A percentile compares a stretch with the other conserved stretches of the same genome.
phyloP scores from a whole-genome alignment of 2,329 filamentous ascomycete genomes.

The Hypoxylon sp. region DNA sequence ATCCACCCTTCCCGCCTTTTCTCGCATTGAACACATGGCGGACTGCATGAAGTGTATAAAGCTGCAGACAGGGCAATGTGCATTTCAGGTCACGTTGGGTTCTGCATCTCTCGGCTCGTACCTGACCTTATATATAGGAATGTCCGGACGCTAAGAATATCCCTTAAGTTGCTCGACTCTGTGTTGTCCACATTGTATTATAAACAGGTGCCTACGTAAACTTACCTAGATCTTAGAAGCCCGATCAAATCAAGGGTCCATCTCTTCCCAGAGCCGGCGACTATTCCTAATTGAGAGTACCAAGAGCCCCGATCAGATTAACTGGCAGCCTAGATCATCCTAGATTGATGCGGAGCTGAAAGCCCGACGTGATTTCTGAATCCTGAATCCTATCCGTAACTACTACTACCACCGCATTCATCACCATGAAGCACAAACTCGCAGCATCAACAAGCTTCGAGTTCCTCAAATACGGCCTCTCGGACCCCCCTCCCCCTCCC shows the following conservation, averaged over 20 bases:
- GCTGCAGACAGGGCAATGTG: constrained; percentile 9
- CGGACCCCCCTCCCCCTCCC: neutral
- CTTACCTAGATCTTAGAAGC: constrained; percentile 1
- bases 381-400: constrained; percentile 1
- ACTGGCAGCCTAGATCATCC: constrained; percentile 5
- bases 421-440: constrained; percentile 35
- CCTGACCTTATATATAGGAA: constrained; percentile 12
- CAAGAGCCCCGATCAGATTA: constrained; percentile 4
- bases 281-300: constrained; percentile 27
- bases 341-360: neutral
- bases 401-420: neutral
- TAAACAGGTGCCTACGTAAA: neutral
- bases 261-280: constrained; percentile 9
- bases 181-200: constrained; percentile 7
- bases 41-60: constrained; percentile 30
- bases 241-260: neutral
- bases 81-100: constrained; percentile 17
- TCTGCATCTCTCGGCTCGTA: neutral
- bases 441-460: constrained; percentile 43
- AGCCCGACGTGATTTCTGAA: neutral
- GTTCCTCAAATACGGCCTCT: constrained; percentile 44
- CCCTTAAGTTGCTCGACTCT: neutral
- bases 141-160: constrained; percentile 5
- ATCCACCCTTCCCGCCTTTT: constrained; percentile 6
- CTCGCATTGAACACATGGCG: constrained; percentile 14